These are phyloP conservation scores for Apiospora aurea DNA, from an alignment of 2,329 filamentous ascomycete genomes.

Conservation along the genomic window DNA sequence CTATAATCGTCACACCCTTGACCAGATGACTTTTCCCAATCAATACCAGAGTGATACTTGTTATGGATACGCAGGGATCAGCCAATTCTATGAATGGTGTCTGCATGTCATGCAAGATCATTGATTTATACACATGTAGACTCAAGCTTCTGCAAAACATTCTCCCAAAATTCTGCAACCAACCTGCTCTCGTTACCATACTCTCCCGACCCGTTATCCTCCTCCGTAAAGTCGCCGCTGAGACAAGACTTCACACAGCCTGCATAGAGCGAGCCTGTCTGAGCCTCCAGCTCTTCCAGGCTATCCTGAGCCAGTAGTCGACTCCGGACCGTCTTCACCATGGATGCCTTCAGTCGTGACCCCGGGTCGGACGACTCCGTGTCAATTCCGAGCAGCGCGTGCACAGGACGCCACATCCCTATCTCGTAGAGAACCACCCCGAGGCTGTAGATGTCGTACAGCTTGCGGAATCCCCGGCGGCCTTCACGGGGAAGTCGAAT, in stretches of 20 bases:
- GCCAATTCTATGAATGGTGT: neutral
- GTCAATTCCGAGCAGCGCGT: slow-evolving; percentile 42
- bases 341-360: neutral
- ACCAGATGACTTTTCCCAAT: too few species aligned
- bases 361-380: too few species aligned
- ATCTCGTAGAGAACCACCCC: slow-evolving; percentile 58
- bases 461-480: slow-evolving; percentile 39
- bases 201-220: neutral
- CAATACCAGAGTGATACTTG: too few species aligned
- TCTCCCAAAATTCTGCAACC: neutral
- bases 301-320: neutral
- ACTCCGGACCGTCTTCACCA: neutral
- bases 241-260: neutral
- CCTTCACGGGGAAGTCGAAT: too few species aligned
- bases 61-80: too few species aligned
- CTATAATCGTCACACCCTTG: too few species aligned
- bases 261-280: neutral
- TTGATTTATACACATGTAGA: neutral
- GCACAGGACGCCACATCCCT: slow-evolving; percentile 55
- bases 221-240: neutral
- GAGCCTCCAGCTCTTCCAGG: neutral
- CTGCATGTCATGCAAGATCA: neutral
- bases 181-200: neutral
- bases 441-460: slow-evolving; percentile 57
- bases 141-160: neutral